phyloP scores from a whole-genome alignment of 129 eudicot species.

The Centaurea solstitialis region DNA sequence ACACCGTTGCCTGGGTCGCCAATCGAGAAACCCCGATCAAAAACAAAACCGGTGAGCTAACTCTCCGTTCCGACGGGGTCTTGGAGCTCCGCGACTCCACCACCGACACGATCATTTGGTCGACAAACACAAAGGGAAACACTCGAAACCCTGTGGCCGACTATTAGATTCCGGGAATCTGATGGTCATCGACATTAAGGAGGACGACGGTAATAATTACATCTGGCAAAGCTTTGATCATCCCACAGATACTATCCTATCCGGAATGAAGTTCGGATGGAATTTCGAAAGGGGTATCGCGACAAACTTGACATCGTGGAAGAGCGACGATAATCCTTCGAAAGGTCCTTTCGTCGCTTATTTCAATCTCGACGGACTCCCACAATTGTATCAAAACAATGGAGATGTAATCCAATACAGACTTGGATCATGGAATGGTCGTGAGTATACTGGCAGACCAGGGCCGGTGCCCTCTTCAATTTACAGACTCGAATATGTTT shows the following conservation, averaged over 20 bases:
- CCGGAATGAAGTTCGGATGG: no score
- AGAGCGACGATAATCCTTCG: no score
- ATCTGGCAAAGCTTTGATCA: no score
- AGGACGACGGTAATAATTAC: no score
- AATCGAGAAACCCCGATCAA: slow-evolving; percentile 16
- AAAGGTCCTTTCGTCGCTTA: no score
- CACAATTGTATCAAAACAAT: no score
- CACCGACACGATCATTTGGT: no score
- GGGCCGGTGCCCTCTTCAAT: not conserved
- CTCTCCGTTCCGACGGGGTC: slow-evolving; percentile 6
- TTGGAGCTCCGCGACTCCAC: slow-evolving; percentile 13
- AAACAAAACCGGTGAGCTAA: slow-evolving; percentile 9
- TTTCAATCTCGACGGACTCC: no score
- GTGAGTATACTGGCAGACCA: slow-evolving; percentile 20
- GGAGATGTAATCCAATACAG: no score
- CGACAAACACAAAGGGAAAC: not conserved
- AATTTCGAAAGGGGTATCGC: no score
- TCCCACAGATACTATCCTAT: no score
- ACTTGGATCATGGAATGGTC: slow-evolving; percentile 52
- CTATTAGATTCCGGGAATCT: slow-evolving; percentile 20
- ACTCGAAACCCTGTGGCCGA: not conserved
- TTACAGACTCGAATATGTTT: not conserved
- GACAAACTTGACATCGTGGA: no score
- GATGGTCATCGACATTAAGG: not conserved
- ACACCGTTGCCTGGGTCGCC: slow-evolving; percentile 28